Evolutionary conservation across 371 early-diverging fungal genomes (phyloP).

Genomic region (Zychaea mexicana): DNA sequence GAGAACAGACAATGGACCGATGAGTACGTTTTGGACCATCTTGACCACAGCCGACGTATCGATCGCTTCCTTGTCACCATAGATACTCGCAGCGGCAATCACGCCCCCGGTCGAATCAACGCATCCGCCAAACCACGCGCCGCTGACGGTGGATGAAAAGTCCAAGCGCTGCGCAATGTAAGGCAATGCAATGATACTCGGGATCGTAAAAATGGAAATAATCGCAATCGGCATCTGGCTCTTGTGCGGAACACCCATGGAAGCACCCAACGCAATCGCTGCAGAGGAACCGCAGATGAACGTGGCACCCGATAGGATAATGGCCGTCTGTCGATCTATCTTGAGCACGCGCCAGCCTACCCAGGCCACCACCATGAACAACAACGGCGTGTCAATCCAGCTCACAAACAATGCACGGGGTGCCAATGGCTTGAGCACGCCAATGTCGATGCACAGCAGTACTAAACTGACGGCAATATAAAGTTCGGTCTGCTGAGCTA

Average conservation of each 20-base stretch:
- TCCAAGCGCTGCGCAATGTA: conserved; percentile 54
- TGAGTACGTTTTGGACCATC: conserved; percentile 67
- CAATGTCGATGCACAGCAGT: conserved; percentile 60
- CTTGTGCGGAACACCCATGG: conserved; percentile 59
- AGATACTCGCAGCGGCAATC: conserved; percentile 67
- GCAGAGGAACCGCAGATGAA: conserved; percentile 70
- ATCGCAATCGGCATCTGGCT: conserved; percentile 67
- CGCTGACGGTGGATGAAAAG: conserved; percentile 49
- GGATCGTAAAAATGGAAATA: conserved; percentile 67
- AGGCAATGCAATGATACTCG: conserved; percentile 66
- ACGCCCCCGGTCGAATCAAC: conserved; percentile 71
- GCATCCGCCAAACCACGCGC: conserved; percentile 72
- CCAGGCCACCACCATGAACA: conserved; percentile 58
- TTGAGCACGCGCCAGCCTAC: conserved; percentile 52
- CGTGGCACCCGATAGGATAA: conserved; percentile 66
- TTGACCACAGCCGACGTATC: conserved; percentile 65
- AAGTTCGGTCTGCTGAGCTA: conserved; percentile 62
- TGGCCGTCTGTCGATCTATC: conserved; percentile 60
- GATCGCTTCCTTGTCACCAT: conserved; percentile 56
- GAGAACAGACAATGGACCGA: conserved; percentile 62
- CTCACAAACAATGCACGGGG: conserved; percentile 66
- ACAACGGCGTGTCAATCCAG: conserved; percentile 63
- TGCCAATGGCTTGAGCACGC: conserved; percentile 52
- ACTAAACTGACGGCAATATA: conserved; percentile 67
- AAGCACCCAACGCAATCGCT: conserved; percentile 60